These are phyloP conservation scores for Fomitopsis palustris DNA, from an alignment of 1,284 basidiomycete genomes.

Conservation along the genomic window DNA sequence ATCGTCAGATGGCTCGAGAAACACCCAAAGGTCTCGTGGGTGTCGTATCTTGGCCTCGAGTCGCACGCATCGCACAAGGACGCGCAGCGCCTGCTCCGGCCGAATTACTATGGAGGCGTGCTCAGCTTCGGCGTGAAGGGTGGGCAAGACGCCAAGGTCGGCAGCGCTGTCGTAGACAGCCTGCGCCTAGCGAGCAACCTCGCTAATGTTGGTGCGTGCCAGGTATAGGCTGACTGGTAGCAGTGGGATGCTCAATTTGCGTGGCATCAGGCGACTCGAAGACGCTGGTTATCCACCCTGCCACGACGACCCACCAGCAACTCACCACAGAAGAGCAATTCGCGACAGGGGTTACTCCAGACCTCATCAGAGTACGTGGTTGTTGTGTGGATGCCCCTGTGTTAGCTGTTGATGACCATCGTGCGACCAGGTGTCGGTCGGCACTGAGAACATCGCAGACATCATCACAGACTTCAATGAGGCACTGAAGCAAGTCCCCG, in stretches of 20 bases:
- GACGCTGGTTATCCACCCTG: conserved; percentile 82
- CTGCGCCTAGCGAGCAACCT: conserved; percentile 77
- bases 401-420: background rate
- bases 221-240: conserved; percentile 75
- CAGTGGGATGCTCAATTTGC: conserved; percentile 62
- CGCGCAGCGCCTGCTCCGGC: conserved; percentile 58
- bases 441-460: conserved; percentile 84
- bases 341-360: conserved; percentile 73
- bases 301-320: conserved; percentile 83
- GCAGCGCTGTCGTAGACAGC: conserved; percentile 70
- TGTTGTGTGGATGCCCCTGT: no score
- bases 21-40: conserved; percentile 76
- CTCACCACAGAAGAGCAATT: conserved; percentile 67
- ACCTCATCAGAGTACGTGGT: conserved; percentile 69
- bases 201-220: conserved; percentile 63
- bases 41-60: conserved; percentile 76
- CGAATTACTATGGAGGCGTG: conserved; percentile 69
- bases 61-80: conserved; percentile 61
- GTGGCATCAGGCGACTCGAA: conserved; percentile 56
- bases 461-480: conserved; percentile 85
- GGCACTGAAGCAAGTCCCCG: conserved; percentile 38
- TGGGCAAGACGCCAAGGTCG: conserved; percentile 41
- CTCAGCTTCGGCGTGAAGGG: conserved; percentile 83
- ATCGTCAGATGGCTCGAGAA: conserved; percentile 58
- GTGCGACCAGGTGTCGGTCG: conserved; percentile 60